Base-by-base conservation (phyloP, 139 green algal genomes). In the Picochlorum costavermella region DNA sequence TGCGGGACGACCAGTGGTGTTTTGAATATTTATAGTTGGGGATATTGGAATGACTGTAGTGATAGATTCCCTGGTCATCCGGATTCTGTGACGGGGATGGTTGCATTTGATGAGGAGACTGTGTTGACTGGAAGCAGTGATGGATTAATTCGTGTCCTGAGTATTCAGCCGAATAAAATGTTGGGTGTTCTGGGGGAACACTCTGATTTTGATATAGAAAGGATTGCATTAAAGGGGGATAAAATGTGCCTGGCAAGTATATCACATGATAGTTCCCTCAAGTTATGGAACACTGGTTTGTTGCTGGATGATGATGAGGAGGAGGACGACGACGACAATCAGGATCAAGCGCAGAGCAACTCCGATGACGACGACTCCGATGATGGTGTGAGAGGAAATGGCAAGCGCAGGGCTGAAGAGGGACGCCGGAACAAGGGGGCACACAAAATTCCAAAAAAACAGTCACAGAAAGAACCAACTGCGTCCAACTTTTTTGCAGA, bases 181-280 rank as follows among this genome's bases (percentile, higher is more conserved):
- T 65, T 98, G 60, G 92, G 86, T 4, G 75, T 97, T 11, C 58
- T 97, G 29, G 91, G 91, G 0, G 80, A 88, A 56, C 86, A 95
- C 65, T 69, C 68, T n/a, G 72, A 88, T 26, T 76, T 81, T 48
- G 73, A 78, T 8, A 61, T 88, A 8, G 78, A 90, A 77, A 70
- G 71, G n/a, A 56, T 94, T 30, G 70, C 78, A 5, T 30, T 90
- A 45, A 77, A 71, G 1, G 29, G 14, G 11, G 66, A 86, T 58
- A 59, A 44, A 6, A 6, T 25, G 3, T 46, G 86, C 48, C 76
- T 95, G 16, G 86, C 84, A 1, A 90, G 77, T 56, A 74, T 74
- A 2, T 89, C 80, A 0, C 88, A 96, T 56, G 86, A 95, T 71
- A 70, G 81, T 40, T 80, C 60, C 1, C 75, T 97, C 8, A 87